Conservation (phyloP, 441 rosid species). For the Pelargonium australe region DNA sequence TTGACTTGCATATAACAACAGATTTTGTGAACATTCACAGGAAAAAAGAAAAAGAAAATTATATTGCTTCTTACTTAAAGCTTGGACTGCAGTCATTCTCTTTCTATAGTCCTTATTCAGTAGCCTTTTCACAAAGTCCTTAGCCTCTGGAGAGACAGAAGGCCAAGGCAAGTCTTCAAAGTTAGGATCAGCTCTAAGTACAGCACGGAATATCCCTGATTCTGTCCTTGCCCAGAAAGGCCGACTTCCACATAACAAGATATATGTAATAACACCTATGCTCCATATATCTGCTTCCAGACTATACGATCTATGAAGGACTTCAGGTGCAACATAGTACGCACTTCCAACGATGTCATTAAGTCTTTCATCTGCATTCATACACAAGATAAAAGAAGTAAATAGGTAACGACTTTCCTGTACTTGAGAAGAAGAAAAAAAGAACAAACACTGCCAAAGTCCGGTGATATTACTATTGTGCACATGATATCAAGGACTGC, state of each 20-base stretch:
- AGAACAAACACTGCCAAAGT: not conserved
- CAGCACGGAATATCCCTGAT: conserved; percentile 88
- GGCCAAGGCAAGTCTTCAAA: conserved; percentile 91
- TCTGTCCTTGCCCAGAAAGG: conserved; percentile 99
- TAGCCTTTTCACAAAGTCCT: conserved; percentile 73
- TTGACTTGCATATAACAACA: conserved; percentile 55
- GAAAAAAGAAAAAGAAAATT: too few species aligned
- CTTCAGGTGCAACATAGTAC: conserved; percentile 96
- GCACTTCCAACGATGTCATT: conserved; percentile 98
- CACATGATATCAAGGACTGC: not conserved
- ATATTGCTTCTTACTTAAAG: conserved; percentile 53
- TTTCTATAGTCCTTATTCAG: conserved; percentile 78
- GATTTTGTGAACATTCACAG: conserved; percentile 12
- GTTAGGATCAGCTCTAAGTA: conserved; percentile 80
- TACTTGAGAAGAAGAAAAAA: not conserved
- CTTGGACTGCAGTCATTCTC: conserved; percentile 92
- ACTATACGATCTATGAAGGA: conserved; percentile 79
- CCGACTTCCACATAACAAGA: conserved; percentile 88
- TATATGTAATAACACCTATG: conserved; percentile 85
- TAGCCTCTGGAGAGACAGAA: conserved; percentile 66
- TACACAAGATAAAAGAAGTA: not conserved
- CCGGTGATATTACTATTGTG: not conserved
- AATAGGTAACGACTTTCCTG: not conserved
- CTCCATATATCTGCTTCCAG: conserved; percentile 99
- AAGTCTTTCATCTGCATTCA: conserved; percentile 67